These are phyloP conservation scores for Hordeum marinum DNA, from an alignment of 176 grass and related monocot genomes.

Conservation along the genomic window DNA sequence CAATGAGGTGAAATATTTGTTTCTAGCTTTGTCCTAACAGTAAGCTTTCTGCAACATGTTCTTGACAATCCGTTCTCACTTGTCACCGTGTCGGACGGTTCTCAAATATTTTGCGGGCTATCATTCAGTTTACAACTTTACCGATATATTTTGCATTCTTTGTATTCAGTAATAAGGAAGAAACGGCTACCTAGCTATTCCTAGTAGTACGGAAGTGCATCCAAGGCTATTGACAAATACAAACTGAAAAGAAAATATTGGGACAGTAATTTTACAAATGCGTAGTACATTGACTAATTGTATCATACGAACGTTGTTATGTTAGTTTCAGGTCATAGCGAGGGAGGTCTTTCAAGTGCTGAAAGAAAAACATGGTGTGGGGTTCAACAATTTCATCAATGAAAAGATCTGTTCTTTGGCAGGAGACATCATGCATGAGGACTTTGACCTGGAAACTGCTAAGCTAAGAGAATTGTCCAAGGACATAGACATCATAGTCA, in stretches of 20 bases:
- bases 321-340: neutral
- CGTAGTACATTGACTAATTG: too few relatives aligned
- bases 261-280: too few relatives aligned
- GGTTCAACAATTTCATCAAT: neutral
- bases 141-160: too few relatives aligned
- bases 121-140: too few relatives aligned
- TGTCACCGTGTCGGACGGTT: too few relatives aligned
- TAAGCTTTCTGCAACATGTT: too few relatives aligned
- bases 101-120: too few relatives aligned
- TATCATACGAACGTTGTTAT: neutral
- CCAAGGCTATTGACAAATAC: neutral
- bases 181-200: neutral
- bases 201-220: neutral
- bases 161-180: too few relatives aligned
- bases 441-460: too few relatives aligned
- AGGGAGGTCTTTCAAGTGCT: neutral
- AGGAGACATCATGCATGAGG: neutral
- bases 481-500: slow-evolving; percentile 36
- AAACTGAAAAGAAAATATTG: neutral
- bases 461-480: slow-evolving; percentile 16
- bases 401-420: neutral
- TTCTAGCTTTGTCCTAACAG: too few relatives aligned
- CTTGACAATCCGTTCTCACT: too few relatives aligned
- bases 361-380: neutral
- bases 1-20: neutral